Evolutionary conservation across 2,329 filamentous ascomycete species (phyloP).

Genomic region (Xylaria sp.): DNA sequence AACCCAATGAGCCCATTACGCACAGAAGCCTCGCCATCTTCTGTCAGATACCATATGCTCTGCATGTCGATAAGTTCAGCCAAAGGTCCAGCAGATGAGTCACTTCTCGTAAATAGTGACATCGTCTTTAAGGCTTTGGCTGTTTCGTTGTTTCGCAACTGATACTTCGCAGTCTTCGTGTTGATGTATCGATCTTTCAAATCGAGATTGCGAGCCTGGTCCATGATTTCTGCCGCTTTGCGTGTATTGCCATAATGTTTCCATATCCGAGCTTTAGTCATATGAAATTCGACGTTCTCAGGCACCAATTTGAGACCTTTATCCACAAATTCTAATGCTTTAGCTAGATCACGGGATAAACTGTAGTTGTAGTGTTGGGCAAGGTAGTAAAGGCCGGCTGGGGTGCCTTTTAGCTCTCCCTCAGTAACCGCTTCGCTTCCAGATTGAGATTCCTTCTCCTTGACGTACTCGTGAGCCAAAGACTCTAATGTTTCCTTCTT

Average conservation of each 20-base stretch:
- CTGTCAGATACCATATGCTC: slow-evolving; percentile 95
- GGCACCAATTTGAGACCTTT: slow-evolving; percentile 82
- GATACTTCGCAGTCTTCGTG: slow-evolving; percentile 97
- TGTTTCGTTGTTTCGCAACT: slow-evolving; percentile 90
- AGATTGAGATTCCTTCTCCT: slow-evolving; percentile 57
- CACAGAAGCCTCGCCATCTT: slow-evolving; percentile 90
- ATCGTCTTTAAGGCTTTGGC: slow-evolving; percentile 87
- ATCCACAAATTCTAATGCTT: slow-evolving; percentile 84
- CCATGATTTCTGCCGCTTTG: slow-evolving; percentile 88
- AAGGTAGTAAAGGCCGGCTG: slow-evolving; percentile 89
- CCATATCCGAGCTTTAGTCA: slow-evolving; percentile 94
- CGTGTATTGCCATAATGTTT: slow-evolving; percentile 86
- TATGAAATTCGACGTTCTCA: slow-evolving; percentile 87
- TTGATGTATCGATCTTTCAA: slow-evolving; percentile 97
- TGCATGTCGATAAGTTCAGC: slow-evolving; percentile 98
- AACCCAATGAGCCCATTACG: slow-evolving; percentile 84
- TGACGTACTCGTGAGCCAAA: slow-evolving; percentile 81
- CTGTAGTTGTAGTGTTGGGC: slow-evolving; percentile 97
- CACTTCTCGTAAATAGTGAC: slow-evolving; percentile 92
- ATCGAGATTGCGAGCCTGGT: slow-evolving; percentile 84
- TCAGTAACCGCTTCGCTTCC: slow-evolving; percentile 57
- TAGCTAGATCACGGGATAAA: slow-evolving; percentile 82
- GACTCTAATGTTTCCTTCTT: slow-evolving; percentile 83
- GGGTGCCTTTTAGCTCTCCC: slow-evolving; percentile 69
- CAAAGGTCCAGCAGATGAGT: slow-evolving; percentile 86